These are phyloP conservation scores for Sphagnum tenellum DNA, from an alignment of 225 moss, liverwort and hornwort species.

Conservation along the genomic window DNA sequence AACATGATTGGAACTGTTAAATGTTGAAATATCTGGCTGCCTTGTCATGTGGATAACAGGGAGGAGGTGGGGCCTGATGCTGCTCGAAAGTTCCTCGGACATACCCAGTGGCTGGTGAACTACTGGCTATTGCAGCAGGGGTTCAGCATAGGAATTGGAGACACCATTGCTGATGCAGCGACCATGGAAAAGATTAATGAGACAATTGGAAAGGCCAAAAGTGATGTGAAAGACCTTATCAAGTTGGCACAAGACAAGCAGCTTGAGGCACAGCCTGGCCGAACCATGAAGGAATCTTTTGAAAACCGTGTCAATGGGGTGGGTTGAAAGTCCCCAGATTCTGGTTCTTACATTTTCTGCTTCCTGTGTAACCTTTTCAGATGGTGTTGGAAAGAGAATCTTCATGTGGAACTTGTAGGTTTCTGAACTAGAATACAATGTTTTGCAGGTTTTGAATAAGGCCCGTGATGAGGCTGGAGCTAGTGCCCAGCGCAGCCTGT, in stretches of 20 bases:
- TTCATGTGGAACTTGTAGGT: no score
- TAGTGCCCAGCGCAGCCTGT: constrained; percentile 88
- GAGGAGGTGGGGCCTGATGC: constrained; percentile 99
- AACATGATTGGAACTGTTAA: neutral
- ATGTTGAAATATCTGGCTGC: neutral
- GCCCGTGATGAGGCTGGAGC: constrained; percentile 98
- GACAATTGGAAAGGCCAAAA: constrained; percentile 91
- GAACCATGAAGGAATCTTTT: constrained; percentile 92
- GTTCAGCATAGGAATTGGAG: constrained; percentile 97
- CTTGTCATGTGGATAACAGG: constrained; percentile 27
- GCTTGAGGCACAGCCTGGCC: constrained; percentile 97
- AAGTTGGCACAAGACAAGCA: constrained; percentile 94
- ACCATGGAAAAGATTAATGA: constrained; percentile 99
- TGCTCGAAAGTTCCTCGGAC: constrained; percentile 94
- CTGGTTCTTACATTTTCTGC: no score
- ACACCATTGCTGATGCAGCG: constrained; percentile 95
- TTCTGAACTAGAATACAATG: no score
- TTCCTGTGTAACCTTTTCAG: no score
- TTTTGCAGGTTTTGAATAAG: constrained; percentile 69
- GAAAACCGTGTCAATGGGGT: constrained; percentile 95
- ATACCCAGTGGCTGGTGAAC: constrained; percentile 95
- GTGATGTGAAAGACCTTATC: constrained; percentile 93
- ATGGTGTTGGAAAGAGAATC: no score
- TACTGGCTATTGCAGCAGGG: constrained; percentile 99
- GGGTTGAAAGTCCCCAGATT: constrained; percentile 1